Evolutionary conservation across 2,329 filamentous ascomycete species (phyloP).

Genomic region (Chrysosporium keratinophilum): DNA sequence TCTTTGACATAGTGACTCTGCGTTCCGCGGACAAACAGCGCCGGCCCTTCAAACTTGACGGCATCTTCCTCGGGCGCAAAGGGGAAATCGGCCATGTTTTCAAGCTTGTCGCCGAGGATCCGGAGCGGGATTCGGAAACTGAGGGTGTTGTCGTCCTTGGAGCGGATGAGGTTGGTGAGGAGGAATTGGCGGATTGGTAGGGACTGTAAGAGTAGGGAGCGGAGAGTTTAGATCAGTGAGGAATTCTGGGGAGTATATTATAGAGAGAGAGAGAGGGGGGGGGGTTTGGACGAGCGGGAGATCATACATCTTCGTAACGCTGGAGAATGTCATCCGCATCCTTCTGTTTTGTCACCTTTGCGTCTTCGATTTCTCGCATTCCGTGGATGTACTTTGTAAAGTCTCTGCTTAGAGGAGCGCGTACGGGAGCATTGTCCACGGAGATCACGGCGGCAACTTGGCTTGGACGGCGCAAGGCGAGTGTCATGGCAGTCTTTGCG

Average conservation of each 20-base stretch:
- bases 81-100: slow-evolving; percentile 78
- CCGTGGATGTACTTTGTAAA: slow-evolving; percentile 52
- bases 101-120: slow-evolving; percentile 56
- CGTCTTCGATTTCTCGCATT: slow-evolving; percentile 71
- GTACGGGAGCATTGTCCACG: slow-evolving; percentile 80
- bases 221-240: slow-evolving; percentile 3
- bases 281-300: neutral
- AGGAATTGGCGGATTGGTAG: slow-evolving; percentile 81
- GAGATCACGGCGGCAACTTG: slow-evolving; percentile 59
- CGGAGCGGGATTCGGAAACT: slow-evolving; percentile 72
- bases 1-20: slow-evolving; percentile 25
- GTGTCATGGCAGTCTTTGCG: slow-evolving; percentile 76
- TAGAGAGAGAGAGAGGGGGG: neutral
- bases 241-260: slow-evolving; percentile 14
- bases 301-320: slow-evolving; percentile 56
- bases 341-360: slow-evolving; percentile 55
- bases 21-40: slow-evolving; percentile 54
- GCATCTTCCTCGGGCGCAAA: slow-evolving; percentile 55
- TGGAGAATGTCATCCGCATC: slow-evolving; percentile 73
- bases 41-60: slow-evolving; percentile 59
- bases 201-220: slow-evolving; percentile 36
- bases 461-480: slow-evolving; percentile 59
- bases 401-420: slow-evolving; percentile 57
- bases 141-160: slow-evolving; percentile 43
- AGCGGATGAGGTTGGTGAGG: slow-evolving; percentile 66